phyloP scores from a whole-genome alignment of 2,329 filamentous ascomycete species.

The Neofusicoccum kwambonambiense region DNA sequence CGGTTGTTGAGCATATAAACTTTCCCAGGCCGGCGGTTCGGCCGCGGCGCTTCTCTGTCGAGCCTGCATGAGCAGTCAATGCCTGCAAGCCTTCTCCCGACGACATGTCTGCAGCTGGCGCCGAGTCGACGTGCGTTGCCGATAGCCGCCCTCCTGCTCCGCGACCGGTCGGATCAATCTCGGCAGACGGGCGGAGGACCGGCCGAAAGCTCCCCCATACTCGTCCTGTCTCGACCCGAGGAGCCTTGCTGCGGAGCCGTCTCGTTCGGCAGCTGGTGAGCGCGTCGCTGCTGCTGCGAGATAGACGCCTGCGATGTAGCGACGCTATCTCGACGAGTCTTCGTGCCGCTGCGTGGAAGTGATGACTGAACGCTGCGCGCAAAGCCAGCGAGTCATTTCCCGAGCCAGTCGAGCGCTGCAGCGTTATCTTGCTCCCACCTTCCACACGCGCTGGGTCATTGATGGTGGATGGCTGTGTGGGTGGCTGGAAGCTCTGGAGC shows the following conservation, averaged over 20 bases:
- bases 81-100: background rate
- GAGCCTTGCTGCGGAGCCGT: too few species aligned
- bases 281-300: too few species aligned
- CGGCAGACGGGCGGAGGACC: background rate
- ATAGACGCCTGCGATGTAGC: background rate
- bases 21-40: conserved; percentile 8
- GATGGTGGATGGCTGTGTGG: too few species aligned
- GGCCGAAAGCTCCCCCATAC: background rate
- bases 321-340: background rate
- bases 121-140: background rate
- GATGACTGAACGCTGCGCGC: background rate
- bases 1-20: conserved; percentile 2
- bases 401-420: background rate
- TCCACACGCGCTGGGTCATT: too few species aligned
- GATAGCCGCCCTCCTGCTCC: background rate
- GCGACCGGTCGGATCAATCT: background rate
- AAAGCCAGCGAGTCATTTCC: background rate
- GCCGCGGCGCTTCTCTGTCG: background rate
- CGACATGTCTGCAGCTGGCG: background rate
- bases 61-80: background rate
- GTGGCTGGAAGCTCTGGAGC: background rate
- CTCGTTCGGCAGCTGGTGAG: too few species aligned
- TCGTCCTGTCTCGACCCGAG: too few species aligned
- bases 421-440: background rate
- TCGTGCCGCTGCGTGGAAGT: background rate